Base-by-base conservation (phyloP, 1,284 basidiomycete species). In the Veloporphyrellus conicus region DNA sequence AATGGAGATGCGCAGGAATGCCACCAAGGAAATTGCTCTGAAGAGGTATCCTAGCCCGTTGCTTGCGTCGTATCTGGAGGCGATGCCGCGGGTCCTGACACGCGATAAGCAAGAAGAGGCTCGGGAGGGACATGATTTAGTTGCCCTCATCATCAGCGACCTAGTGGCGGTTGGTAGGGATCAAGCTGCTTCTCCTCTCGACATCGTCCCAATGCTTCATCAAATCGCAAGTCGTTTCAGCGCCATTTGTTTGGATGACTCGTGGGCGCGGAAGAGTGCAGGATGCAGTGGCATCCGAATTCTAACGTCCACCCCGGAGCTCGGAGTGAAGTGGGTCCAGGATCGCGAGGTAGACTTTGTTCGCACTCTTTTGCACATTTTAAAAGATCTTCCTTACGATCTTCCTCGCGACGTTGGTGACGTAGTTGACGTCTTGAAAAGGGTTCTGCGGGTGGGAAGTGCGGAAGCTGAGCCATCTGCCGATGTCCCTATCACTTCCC, bases 331-430 rank as follows among this genome's bases (percentile, higher is more conserved):
- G 55, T 96, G 93, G 90, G 77, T 94, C 41, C 77, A 81, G 52
- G 92, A 96, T 48, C 85, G 93, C 40, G 90, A 96, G 66, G 78
- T 91, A 37, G 95, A 99, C 59, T 84, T 97, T 54, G 82, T 94
- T 43, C 86, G 94, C 38, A 93, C 90, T 5, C 77, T 99, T 28
- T 74, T 99, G 38, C 94, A 94, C 63, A 89, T 95, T 53, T 75
- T 99, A 42, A 98, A 99, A 65, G 95, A 99, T 64, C 89, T 97
- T 64, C 94, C 96, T 0, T 81, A 82, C 55, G 94, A 99, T 56
- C 79, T 93, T 35, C 90, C 93, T 1, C 80, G 81, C 19, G 86
- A 94, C 57, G 81, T 93, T 29, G 81, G 86, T 32, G 81, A 87
- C 43, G 88, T 97, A 32, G 75, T 85, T 22, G 83, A 89, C 45